Evolutionary conservation across 345 rosid genomes (phyloP), one percentile per base, ranked within the genome.

Genomic region (Citrus australasica): DNA sequence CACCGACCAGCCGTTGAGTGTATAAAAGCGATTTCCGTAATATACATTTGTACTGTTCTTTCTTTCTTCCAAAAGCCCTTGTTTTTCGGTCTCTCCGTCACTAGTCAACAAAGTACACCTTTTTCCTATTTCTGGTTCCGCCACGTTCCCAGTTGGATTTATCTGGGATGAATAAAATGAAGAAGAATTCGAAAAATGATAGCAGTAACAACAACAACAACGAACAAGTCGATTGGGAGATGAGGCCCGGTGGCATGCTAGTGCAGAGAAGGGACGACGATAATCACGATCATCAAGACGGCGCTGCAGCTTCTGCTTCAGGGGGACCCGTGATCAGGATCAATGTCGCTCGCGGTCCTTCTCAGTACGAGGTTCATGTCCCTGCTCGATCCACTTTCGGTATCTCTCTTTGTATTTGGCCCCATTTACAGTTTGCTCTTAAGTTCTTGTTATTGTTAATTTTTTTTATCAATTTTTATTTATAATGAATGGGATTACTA

Each of bases 361-460:
- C 89, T 4, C 85, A 83, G 30, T 87, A 73, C 87, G 87, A 90
- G 74, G 79, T 93, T 67, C 75, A 61, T 35, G 84, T 88, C 21
- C 89, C 91, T 32, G 69, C 91, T 0, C 80, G 84, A 55, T 86
- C 87, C 73, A 86, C 93, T 80, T 90, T 93, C 76, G 94, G 98
- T 95, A 85, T 78, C 68, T 73, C 22, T 73, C 22, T 66, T 5
- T 4, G 22, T 22, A 6, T 56, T 69, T 33, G 5, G 7, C 28
- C 56, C 53, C 25, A 51, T 78, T 46, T 13, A 6, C 14, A 14
- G 22, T 73, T 56, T 13, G 22, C 21, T 56, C 21, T 65, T 32
- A 55, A 33, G 1, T 59, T 22, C 17, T 48, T 27, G 32, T 48
- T 73, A n/a, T 73, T 27, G 0, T 53, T 33, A 27, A 4, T 27